phyloP scores from a whole-genome alignment of 1,284 basidiomycete species.

The Cutaneotrichosporon sp. region DNA sequence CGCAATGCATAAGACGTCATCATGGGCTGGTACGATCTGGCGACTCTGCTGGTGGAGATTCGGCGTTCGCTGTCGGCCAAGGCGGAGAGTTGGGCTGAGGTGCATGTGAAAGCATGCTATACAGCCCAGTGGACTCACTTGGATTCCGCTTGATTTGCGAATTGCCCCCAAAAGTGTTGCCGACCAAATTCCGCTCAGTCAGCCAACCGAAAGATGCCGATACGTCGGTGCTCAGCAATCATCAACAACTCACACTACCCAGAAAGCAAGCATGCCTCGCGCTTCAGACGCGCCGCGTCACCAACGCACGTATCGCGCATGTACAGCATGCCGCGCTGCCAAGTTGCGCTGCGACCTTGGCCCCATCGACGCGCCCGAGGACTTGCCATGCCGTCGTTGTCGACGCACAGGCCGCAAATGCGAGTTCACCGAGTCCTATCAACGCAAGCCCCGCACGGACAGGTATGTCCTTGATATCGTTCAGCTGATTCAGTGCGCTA shows the following conservation, averaged over 20 bases:
- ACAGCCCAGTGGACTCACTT: no score
- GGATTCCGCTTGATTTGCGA: no score
- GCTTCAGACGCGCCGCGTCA: not conserved
- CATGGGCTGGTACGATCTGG: not conserved
- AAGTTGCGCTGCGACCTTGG: conserved; percentile 21
- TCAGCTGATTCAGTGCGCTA: not conserved
- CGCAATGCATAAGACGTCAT: not conserved
- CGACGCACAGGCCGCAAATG: conserved; percentile 26
- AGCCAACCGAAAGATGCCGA: not conserved
- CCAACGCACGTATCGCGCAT: conserved; percentile 11
- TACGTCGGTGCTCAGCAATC: not conserved
- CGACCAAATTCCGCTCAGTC: not conserved
- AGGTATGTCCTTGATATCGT: not conserved
- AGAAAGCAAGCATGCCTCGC: not conserved
- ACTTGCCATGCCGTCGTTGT: conserved; percentile 25
- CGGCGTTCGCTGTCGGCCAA: not conserved
- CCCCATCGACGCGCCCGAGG: conserved; percentile 13
- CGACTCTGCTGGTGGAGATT: not conserved
- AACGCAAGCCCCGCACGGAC: not conserved
- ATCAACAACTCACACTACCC: not conserved
- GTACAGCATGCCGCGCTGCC: conserved; percentile 9
- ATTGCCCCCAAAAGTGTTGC: no score
- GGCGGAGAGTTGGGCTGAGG: not conserved
- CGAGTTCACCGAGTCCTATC: conserved; percentile 20
- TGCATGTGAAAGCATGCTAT: no score